Evolutionary conservation across 2,329 filamentous ascomycete species (phyloP).

Genomic region (Sodiomyces alkalinus): DNA sequence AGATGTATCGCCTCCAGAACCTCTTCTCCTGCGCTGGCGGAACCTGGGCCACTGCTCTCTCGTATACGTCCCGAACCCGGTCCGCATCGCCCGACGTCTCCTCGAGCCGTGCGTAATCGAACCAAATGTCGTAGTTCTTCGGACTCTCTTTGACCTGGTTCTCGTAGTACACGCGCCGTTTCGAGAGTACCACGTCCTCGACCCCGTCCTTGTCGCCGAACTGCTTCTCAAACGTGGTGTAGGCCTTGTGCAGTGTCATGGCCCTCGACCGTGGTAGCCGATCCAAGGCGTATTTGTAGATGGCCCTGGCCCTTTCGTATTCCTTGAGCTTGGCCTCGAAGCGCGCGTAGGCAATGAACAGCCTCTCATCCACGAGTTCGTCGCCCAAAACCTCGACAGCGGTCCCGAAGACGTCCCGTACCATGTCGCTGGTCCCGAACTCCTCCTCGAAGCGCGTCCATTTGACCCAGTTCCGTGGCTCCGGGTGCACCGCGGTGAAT

Average conservation of each 20-base stretch:
- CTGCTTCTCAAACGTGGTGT: constrained; percentile 97
- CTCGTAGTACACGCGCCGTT: constrained; percentile 85
- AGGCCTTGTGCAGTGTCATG: constrained; percentile 73
- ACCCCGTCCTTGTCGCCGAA: constrained; percentile 88
- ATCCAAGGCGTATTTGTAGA: constrained; percentile 94
- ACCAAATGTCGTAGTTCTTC: constrained; percentile 95
- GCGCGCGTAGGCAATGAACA: constrained; percentile 90
- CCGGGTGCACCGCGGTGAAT: constrained; percentile 85
- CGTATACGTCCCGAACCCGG: constrained; percentile 81
- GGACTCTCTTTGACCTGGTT: constrained; percentile 86
- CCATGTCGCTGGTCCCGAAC: constrained; percentile 77
- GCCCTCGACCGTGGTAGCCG: constrained; percentile 80
- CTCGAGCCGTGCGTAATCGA: constrained; percentile 85
- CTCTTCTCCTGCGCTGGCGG: constrained; percentile 93
- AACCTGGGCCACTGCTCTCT: constrained; percentile 87
- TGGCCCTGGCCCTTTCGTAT: constrained; percentile 81
- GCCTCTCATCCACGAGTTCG: constrained; percentile 87
- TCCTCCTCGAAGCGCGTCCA: constrained; percentile 98
- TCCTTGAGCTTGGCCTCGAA: constrained; percentile 94
- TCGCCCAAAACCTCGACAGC: constrained; percentile 85
- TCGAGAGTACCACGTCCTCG: constrained; percentile 90
- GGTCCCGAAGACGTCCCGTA: constrained; percentile 78
- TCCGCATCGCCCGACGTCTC: constrained; percentile 73
- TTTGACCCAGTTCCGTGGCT: constrained; percentile 95
- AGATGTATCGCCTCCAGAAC: constrained; percentile 94